Evolutionary conservation across 805 yeast species (phyloP), one percentile per base, ranked within the genome.

Genomic region (Candida succiphila): DNA sequence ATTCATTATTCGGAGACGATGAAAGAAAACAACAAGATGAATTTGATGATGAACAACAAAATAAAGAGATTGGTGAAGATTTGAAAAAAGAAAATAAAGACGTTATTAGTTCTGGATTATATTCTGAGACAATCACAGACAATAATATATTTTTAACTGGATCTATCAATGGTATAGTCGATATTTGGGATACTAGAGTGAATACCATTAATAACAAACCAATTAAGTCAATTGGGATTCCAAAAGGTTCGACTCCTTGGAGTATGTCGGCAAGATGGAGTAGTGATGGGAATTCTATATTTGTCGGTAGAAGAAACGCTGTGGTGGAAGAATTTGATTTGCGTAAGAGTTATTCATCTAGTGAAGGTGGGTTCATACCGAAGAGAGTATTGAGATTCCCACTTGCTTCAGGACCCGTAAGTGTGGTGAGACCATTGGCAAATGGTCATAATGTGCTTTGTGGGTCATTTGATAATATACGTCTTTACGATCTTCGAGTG

Each of bases 251-350:
- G 0, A 95, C 97, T 1, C 97, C 97, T 0, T 92, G 97, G 97
- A 81, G 95, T 54, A 76, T 81, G 69, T 72, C 85, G 7, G 74
- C 95, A 0, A 74, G 83, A 36, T 89, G 97, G 96, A 78, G 95
- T 7, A 63, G 64, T 33, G 78, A 80, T 46, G 98, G 98, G 9
- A 78, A 83, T 36, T 65, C 61, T 27, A 65, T 87, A 5, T 89
- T 67, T 49, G 86, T 78, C 3, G 99, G 97, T 0, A 69, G 98
- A 41, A 71, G 98, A 54, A 92, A 89, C 52, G 80, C 92, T 29
- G 66, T 79, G 2, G 86, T 89, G 5, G 96, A 89, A 44, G 85
- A 79, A 47, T 71, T 72, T 34, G 78, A 78, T 25, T 38, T 83
- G 9, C 67, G 76, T 38, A n/a, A n/a, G n/a, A 75, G 72, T 70